Base-by-base conservation (phyloP, 164 flowering plant species). In the Piper longum region DNA sequence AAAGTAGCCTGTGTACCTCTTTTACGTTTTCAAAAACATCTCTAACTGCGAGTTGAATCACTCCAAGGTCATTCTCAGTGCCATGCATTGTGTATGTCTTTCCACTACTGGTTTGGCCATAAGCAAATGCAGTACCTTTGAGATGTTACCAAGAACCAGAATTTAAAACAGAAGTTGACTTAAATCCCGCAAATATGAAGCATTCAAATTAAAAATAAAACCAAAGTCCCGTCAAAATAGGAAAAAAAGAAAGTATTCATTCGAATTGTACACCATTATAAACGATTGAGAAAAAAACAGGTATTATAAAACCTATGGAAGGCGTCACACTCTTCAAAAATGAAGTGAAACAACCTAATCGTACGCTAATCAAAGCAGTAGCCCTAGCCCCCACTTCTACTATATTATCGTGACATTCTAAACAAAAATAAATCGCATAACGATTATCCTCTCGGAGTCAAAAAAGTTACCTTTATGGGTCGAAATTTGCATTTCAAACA, bases 31-130 rank as follows among this genome's bases (percentile, higher is more conserved):
- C 60, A 73, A 93, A 93, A 62, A 93, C 66, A 68, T 93, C 90
- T 45, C 67, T 77, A 14, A 93, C 89, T 42, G 98, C 90, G 56
- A 81, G 88, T 57, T 87, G 96, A 45, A 90, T 90, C 59, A 93
- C 88, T 60, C 98, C 98, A 26, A 89, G 96, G 71, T 93, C 97
- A 62, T 62, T 36, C 41, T 65, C 64, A 41, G 97, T 81, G 43
- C 99, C 99, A 4, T 93, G 84, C 97, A 93, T 93, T 2, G 99
- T 93, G 70, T 87, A 81, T 8, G 99, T 93, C 67, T 93, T 93
- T n/a, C 97, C 99, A 76, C 99, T 93, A 62, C 82, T 93, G 1
- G 99, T 93, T 74, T 93, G 99, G 60, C 99, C 99, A 74, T 93
- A 93, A 40, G 97, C 99, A 77, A 93, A 90, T 52, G 87, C 99